Evolutionary conservation across 192 early-diverging fungal genomes (phyloP).

Genomic region (Backusella luteola): DNA sequence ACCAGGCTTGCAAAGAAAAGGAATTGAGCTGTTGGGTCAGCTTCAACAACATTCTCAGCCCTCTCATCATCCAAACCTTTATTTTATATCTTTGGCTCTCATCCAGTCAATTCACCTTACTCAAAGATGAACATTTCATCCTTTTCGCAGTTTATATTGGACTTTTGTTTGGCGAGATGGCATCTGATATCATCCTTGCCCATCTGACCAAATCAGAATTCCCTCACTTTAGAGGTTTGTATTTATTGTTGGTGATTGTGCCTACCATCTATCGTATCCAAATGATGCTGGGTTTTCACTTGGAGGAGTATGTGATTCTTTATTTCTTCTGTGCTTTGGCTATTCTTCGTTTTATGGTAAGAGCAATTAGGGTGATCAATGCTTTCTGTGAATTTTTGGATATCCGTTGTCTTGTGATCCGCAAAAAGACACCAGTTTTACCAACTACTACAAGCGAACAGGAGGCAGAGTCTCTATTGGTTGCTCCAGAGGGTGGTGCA

Average conservation of each 20-base stretch:
- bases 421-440: background rate
- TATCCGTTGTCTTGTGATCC: slow-evolving; percentile 72
- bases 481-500: background rate
- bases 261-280: slow-evolving; percentile 21
- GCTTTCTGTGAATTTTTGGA: slow-evolving; percentile 82
- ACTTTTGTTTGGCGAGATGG: slow-evolving; percentile 83
- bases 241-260: slow-evolving; percentile 61
- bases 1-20: slow-evolving; percentile 47
- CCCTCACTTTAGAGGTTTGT: slow-evolving; percentile 75
- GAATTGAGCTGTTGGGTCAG: slow-evolving; percentile 50
- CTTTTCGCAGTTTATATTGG: slow-evolving; percentile 71
- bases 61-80: slow-evolving; percentile 55
- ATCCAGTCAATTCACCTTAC: slow-evolving; percentile 63
- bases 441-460: background rate
- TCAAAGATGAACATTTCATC: slow-evolving; percentile 64
- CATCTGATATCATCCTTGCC: slow-evolving; percentile 86
- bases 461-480: background rate
- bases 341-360: slow-evolving; percentile 71
- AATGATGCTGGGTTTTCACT: slow-evolving; percentile 45
- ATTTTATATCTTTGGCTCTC: slow-evolving; percentile 69
- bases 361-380: slow-evolving; percentile 82
- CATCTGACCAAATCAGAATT: slow-evolving; percentile 84
- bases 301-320: slow-evolving; percentile 62
- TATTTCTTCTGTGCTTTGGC: slow-evolving; percentile 66
- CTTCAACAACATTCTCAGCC: slow-evolving; percentile 54